Conservation (phyloP, 1,284 basidiomycete genomes). For the Leucoagaricus sp. region DNA sequence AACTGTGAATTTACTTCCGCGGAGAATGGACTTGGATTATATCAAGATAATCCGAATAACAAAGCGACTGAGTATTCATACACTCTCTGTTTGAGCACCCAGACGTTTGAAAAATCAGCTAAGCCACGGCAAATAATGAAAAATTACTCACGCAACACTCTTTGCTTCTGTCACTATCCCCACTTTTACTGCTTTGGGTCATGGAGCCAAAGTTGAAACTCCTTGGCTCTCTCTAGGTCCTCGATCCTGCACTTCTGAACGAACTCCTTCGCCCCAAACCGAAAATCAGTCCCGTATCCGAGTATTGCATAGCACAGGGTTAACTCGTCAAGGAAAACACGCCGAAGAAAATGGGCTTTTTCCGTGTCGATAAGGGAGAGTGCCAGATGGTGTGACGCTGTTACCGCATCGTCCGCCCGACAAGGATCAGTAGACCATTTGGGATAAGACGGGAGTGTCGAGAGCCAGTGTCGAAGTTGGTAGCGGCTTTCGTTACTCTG, state of each 20-base stretch:
- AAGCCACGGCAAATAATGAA: not conserved
- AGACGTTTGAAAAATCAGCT: not conserved
- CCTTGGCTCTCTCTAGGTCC: constrained; percentile 19
- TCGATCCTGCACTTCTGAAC: constrained; percentile 26
- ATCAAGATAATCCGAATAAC: not conserved
- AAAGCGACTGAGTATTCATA: constrained; percentile 2
- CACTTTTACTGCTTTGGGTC: constrained; percentile 16
- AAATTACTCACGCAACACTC: constrained; percentile 1
- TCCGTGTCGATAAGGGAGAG: constrained; percentile 37
- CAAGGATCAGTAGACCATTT: constrained; percentile 40
- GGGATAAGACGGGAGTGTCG: constrained; percentile 34
- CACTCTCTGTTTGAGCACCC: not conserved
- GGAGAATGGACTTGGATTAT: no score
- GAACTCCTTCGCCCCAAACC: constrained; percentile 29
- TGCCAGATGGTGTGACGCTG: constrained; percentile 34
- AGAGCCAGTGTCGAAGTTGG: constrained; percentile 33
- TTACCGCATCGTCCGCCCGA: constrained; percentile 36
- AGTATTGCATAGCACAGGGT: constrained; percentile 38
- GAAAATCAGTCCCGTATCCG: constrained; percentile 34
- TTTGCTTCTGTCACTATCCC: constrained; percentile 14
- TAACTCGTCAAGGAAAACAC: constrained; percentile 37
- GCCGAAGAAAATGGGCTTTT: constrained; percentile 35
- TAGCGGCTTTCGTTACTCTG: constrained; percentile 29
- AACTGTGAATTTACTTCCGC: no score
- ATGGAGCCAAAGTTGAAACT: constrained; percentile 7